Percentiles rank a stretch among this genome's conserved stretches.
These are phyloP conservation scores for Claviceps africana DNA, from an alignment of 2,329 filamentous ascomycete genomes.

Conservation along the genomic window DNA sequence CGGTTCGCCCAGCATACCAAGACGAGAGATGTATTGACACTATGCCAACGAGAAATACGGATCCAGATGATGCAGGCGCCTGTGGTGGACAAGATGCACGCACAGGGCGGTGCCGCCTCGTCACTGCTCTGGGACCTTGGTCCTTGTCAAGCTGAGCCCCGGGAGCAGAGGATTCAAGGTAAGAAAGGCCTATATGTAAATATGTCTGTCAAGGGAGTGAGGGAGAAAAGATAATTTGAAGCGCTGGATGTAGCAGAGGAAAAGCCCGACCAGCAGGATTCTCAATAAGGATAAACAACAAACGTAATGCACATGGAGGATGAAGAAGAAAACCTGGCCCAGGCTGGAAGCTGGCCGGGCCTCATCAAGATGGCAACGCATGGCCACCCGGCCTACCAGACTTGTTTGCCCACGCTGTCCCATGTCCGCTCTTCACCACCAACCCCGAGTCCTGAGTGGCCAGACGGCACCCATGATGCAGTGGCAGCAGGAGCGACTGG, in stretches of 20 bases:
- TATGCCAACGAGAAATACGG: not conserved
- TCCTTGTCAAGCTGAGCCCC: not conserved
- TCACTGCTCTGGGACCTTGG: not conserved
- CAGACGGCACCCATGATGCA: not conserved
- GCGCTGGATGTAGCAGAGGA: not conserved
- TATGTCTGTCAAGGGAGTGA: not conserved
- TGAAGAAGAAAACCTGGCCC: not conserved
- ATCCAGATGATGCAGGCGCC: not conserved
- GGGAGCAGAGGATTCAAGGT: not conserved
- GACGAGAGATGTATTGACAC: not conserved
- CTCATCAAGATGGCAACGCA: not conserved
- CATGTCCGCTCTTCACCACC: not conserved
- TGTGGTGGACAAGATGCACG: not conserved
- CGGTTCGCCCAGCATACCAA: not conserved
- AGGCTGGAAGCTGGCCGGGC: not conserved
- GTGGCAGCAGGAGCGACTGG: slow-evolving; percentile 7
- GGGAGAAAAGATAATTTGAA: not conserved
- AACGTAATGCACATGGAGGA: not conserved
- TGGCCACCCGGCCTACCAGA: too few species aligned
- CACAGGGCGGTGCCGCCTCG: not conserved
- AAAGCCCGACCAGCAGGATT: slow-evolving; percentile 7
- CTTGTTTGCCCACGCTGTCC: not conserved
- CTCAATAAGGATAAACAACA: not conserved
- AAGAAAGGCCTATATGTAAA: not conserved
- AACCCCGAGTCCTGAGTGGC: slow-evolving; percentile 2